Evolutionary conservation across 1,139 yeast species (phyloP), one percentile per base, ranked within the genome.

Genomic region (Casaregolazyma lundiana): DNA sequence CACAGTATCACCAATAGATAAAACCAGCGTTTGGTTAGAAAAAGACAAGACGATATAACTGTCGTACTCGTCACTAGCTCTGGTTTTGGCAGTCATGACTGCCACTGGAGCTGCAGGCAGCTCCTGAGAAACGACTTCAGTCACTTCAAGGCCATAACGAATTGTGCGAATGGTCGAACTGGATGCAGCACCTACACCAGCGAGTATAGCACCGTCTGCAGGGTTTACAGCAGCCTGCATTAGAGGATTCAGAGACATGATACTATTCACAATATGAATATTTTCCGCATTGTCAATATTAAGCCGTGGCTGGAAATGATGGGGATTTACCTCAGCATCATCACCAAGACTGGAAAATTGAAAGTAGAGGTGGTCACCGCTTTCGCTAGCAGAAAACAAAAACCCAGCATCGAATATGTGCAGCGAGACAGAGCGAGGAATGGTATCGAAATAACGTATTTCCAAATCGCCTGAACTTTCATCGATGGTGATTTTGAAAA

Each of bases 331-430:
- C 22, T 67, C 68, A 30, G 67, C 75, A 38, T 73, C 76, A 40
- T 75, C 80, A 1, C 95, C 97, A 36, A 90, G 69, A 48, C 77
- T 78, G 51, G 84, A 89, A 60, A 89, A 84, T 62, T 88, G 96
- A 57, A 82, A 87, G 21, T 85, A 69, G 20, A 70, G 64, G 54
- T 81, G 84, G 57, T 83, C 80, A 21, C 84, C 80, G 50, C 71
- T 66, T 50, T 82, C 81, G 7, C 79, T 69, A 52, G 84, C 81
- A 1, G 84, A 84, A 61, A 78, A 85, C 39, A 92, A 59, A 56
- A 80, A 84, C 0, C 97, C 98, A 15, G 84, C 76, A 53, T 77
- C 84, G 52, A 89, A 73, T 43, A 90, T 78, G 44, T 75, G 70
- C 13, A 90, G 57, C 9, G 74, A 64, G 11, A 72, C 69, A 21